Evolutionary conservation across 352 stramenopile genomes (phyloP).

Genomic region (Blastocystis sp.): DNA sequence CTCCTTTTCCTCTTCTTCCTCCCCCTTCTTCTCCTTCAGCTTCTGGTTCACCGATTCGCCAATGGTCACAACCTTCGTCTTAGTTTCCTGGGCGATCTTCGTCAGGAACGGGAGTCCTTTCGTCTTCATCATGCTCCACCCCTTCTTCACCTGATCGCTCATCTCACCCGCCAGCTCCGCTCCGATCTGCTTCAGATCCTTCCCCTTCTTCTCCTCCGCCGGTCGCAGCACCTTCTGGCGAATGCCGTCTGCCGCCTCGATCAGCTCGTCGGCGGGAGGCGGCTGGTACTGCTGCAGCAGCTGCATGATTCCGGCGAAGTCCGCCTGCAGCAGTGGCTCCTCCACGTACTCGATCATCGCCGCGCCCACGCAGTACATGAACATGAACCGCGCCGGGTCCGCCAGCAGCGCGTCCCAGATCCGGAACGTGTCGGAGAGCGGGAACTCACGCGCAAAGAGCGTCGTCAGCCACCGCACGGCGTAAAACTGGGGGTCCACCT

Average conservation of each 20-base stretch:
- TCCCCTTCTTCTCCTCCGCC: constrained; percentile 9
- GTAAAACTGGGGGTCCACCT: constrained; percentile 69
- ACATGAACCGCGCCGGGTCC: constrained; percentile 68
- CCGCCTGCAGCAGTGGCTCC: constrained; percentile 62
- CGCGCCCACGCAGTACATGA: constrained; percentile 69
- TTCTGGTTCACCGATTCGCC: background rate
- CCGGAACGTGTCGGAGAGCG: constrained; percentile 69
- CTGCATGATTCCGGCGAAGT: constrained; percentile 63
- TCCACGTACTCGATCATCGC: constrained; percentile 70
- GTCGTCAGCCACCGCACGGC: constrained; percentile 73
- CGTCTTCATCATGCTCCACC: constrained; percentile 38
- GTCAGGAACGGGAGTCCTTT: background rate
- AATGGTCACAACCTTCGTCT: background rate
- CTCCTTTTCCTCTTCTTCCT: background rate
- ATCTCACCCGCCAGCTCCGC: constrained; percentile 24
- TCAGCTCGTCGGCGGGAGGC: constrained; percentile 54
- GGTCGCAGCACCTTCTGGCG: background rate
- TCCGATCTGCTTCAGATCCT: background rate
- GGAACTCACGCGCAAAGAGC: constrained; percentile 69
- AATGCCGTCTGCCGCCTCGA: constrained; percentile 57
- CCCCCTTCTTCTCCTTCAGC: background rate
- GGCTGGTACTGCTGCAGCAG: constrained; percentile 63
- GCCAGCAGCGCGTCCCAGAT: constrained; percentile 73
- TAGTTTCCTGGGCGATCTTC: constrained; percentile 15
- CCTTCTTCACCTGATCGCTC: constrained; percentile 41